phyloP scores from a whole-genome alignment of 257 asterid species.

The Handroanthus guayacan region DNA sequence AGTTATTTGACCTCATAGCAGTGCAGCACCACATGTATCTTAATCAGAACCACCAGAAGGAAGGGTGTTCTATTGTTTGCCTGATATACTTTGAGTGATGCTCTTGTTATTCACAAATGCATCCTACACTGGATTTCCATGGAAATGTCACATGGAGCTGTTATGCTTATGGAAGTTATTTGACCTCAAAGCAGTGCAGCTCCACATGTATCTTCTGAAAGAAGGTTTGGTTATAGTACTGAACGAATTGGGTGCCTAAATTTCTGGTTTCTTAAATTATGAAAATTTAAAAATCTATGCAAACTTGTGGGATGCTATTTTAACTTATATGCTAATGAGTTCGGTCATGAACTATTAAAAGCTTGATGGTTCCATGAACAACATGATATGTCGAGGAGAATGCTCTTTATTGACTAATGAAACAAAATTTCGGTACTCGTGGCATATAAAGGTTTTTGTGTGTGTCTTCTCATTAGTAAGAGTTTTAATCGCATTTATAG shows the following conservation, averaged over 20 bases:
- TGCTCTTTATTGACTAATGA: neutral
- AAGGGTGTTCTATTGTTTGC: neutral
- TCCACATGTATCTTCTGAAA: neutral
- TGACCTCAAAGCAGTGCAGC: constrained; percentile 9
- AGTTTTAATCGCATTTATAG: constrained; percentile 12
- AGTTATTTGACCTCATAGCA: constrained; percentile 16
- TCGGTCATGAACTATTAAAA: neutral
- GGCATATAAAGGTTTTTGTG: constrained; percentile 19
- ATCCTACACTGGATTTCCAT: neutral
- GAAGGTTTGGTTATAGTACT: neutral
- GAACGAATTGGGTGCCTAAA: neutral
- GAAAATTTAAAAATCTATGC: neutral
- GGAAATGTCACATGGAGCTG: neutral
- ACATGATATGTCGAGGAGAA: neutral
- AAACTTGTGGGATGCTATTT: neutral
- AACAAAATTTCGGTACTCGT: neutral
- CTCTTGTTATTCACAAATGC: neutral
- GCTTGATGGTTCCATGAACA: neutral
- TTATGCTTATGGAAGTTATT: constrained; percentile 22
- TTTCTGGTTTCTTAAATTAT: neutral
- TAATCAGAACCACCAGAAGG: neutral
- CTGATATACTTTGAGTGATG: constrained; percentile 2
- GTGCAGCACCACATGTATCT: neutral
- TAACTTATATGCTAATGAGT: neutral
- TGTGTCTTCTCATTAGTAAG: constrained; percentile 20